Percentiles rank a stretch among this genome's conserved stretches.
phyloP scores from a whole-genome alignment of 2,329 filamentous ascomycete genomes.

The Endocalyx cinctus region DNA sequence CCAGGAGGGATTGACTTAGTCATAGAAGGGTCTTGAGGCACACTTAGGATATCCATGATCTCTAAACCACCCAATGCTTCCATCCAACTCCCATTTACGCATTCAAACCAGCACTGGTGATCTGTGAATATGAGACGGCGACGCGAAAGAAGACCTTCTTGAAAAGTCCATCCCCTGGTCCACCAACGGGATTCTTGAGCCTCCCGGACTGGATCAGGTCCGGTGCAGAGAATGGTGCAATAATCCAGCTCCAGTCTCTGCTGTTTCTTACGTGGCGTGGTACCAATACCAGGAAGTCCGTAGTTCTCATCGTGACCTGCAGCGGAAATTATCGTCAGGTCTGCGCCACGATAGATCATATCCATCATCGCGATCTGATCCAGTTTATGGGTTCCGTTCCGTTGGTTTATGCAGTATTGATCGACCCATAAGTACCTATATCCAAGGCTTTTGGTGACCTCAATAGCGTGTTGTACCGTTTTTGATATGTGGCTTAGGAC shows the following conservation, averaged over 20 bases:
- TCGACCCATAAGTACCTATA: constrained; percentile 26
- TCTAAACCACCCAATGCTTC: background rate
- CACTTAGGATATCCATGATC: background rate
- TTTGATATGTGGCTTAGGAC: no score
- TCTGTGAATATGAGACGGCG: constrained; percentile 8
- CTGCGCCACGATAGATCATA: constrained; percentile 17
- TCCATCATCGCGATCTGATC: constrained; percentile 20
- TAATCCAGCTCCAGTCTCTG: background rate
- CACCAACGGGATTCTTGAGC: constrained; percentile 11
- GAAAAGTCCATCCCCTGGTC: constrained; percentile 11
- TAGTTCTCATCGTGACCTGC: constrained; percentile 8
- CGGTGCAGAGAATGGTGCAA: background rate
- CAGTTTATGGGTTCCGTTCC: constrained; percentile 10
- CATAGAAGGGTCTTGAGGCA: background rate
- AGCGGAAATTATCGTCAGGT: constrained; percentile 21
- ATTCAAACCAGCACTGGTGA: constrained; percentile 10
- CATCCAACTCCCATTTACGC: constrained; percentile 4
- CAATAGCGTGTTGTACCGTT: constrained; percentile 3
- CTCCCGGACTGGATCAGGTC: background rate
- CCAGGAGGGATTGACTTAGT: no score
- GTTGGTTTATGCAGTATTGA: constrained; percentile 17
- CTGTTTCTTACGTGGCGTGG: background rate
- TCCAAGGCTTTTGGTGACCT: constrained; percentile 8
- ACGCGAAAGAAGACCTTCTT: constrained; percentile 6
- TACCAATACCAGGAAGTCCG: constrained; percentile 9